A percentile compares a stretch with the other conserved stretches of the same genome.
These are phyloP conservation scores for Alternaria ventricosa DNA, from an alignment of 2,329 filamentous ascomycete genomes.

Conservation along the genomic window DNA sequence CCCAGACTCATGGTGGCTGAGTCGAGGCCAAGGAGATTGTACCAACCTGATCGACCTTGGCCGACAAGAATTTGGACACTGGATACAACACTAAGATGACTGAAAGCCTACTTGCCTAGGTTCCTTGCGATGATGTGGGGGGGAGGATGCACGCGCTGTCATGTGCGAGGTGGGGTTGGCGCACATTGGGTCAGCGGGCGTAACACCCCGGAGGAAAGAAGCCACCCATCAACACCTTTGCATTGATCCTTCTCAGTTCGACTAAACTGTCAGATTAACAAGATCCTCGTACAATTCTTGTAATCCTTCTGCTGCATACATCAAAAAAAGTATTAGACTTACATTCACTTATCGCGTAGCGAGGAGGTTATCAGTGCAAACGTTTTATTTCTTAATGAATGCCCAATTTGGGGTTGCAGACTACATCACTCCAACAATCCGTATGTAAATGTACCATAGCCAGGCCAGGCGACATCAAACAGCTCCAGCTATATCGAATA, in stretches of 20 bases:
- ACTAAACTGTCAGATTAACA: not conserved
- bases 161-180: not conserved
- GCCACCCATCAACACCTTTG: not conserved
- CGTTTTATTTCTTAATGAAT: too few relatives aligned
- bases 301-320: accelerated
- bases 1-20: not conserved
- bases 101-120: not conserved
- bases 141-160: not conserved
- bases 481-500: too few relatives aligned
- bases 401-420: too few relatives aligned
- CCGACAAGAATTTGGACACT: not conserved
- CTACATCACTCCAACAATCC: too few relatives aligned
- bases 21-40: not conserved
- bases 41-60: not conserved
- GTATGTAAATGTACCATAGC: too few relatives aligned
- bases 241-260: not conserved
- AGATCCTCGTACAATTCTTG: not conserved
- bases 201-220: not conserved
- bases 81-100: not conserved
- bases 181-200: not conserved
- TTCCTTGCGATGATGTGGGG: not conserved
- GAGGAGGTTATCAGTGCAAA: not conserved
- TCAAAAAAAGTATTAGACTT: not conserved
- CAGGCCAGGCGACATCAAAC: too few relatives aligned
- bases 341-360: not conserved